phyloP scores from a whole-genome alignment of 768 basidiomycete species.

The Lepiota subincarnata region DNA sequence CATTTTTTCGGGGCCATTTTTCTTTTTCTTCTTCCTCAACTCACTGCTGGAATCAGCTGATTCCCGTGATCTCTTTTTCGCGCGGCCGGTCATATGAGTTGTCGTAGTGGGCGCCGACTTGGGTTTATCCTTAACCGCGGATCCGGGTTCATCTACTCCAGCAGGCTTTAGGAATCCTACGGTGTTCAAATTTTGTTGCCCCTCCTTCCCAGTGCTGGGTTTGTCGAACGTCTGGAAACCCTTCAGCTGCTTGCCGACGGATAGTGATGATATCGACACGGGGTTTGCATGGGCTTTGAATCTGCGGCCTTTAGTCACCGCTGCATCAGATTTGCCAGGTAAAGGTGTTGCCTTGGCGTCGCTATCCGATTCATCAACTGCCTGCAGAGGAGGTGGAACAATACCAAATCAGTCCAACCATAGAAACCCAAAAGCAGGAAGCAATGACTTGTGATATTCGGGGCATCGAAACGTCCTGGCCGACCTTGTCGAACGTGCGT shows the following conservation, averaged over 20 bases:
- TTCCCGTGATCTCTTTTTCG: slow-evolving; percentile 25
- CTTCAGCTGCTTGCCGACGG: slow-evolving; percentile 18
- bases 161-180: slow-evolving; percentile 49
- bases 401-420: neutral
- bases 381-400: neutral
- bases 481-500: slow-evolving; percentile 43
- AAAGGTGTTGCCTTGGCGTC: neutral
- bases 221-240: slow-evolving; percentile 16
- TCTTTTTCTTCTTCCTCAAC: slow-evolving; percentile 30
- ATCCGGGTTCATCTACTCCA: slow-evolving; percentile 47
- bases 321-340: neutral
- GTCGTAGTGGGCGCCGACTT: slow-evolving; percentile 1
- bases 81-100: slow-evolving; percentile 20
- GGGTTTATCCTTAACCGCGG: neutral
- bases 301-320: slow-evolving; percentile 15
- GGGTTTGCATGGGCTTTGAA: slow-evolving; percentile 23
- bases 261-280: slow-evolving; percentile 21
- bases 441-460: slow-evolving; percentile 13
- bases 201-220: neutral
- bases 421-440: neutral
- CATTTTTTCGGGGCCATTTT: slow-evolving; percentile 14
- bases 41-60: slow-evolving; percentile 18
- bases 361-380: neutral
- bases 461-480: slow-evolving; percentile 29
- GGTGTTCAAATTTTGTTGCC: slow-evolving; percentile 11